These are phyloP conservation scores for Brassica rapa DNA, from an alignment of 345 rosid species.

Conservation along the genomic window DNA sequence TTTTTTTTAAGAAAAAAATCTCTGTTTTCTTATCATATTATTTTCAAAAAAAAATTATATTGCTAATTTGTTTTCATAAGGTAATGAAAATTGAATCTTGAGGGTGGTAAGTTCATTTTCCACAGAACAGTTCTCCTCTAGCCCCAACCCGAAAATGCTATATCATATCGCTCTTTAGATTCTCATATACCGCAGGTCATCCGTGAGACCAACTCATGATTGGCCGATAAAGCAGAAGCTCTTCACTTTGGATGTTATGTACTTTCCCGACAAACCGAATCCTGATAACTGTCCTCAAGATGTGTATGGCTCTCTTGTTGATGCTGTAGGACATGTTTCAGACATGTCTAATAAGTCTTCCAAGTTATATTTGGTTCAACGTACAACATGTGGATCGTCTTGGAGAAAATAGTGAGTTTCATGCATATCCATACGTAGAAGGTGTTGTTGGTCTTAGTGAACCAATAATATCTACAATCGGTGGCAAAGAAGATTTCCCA, in stretches of 20 bases:
- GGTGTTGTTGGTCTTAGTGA: too few species aligned
- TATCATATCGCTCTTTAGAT: conserved; percentile 36
- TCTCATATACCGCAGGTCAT: conserved; percentile 85
- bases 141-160: background rate
- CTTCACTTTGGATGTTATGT: conserved; percentile 88
- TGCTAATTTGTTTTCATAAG: too few species aligned
- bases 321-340: conserved; percentile 73
- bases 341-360: conserved; percentile 29
- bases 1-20: too few species aligned
- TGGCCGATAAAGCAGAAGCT: conserved; percentile 75
- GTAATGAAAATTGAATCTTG: conserved; percentile 56
- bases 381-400: too few species aligned
- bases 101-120: conserved; percentile 64
- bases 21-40: too few species aligned
- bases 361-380: too few species aligned
- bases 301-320: conserved; percentile 75
- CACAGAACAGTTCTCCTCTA: background rate
- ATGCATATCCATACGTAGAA: too few species aligned
- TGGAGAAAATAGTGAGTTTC: too few species aligned
- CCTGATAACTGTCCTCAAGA: conserved; percentile 89
- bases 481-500: too few species aligned
- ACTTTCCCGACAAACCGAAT: conserved; percentile 86
- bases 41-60: too few species aligned
- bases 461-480: too few species aligned
- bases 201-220: conserved; percentile 63